Base-by-base conservation (phyloP, 306 rosid species). In the Cercis canadensis region DNA sequence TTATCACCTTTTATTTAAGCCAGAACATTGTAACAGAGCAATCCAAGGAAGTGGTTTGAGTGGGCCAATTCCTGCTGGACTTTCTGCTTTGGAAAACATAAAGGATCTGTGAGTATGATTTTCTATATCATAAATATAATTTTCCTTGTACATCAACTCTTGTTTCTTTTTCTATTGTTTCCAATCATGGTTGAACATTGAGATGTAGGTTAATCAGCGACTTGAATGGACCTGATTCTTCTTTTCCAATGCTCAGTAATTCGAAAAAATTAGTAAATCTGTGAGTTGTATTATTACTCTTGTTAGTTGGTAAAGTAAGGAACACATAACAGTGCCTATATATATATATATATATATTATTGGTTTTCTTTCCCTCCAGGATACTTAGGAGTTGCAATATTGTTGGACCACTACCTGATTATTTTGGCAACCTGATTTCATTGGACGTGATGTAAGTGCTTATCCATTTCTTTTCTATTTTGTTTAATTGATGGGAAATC, bases 191-290 rank as follows among this genome's bases (percentile, higher is more conserved):
- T n/a, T 82, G 92, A 72, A 94, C 94, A 44, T 71, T 92, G 72
- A 86, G 76, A n/a, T n/a, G n/a, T 15, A 95, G 96, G 6, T 95
- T 92, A 57, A 76, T 89, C 83, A n/a, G 95, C 96, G 41, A 89
- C 80, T 79, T 92, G 81, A 83, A 46, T 67, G 96, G 96, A 76
- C 14, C 90, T 5, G 77, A 76, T 56, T 73, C 84, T 15, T 4
- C 24, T 13, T 83, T 92, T 72, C 98, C 95, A 0, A 68, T 21
- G 14, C 81, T 92, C 21, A 32, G 34, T 16, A 44, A 76, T 52
- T 46, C 86, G 84, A 83, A n/a, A 61, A 73, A 59, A 0, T 24
- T 81, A 76, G 72, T 56, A 17, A 55, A 0, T 57, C 11, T 92
- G 96, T 92, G 73, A 84, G 94, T 82, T 52, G n/a, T n/a, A n/a